These are phyloP conservation scores for Protea cynaroides DNA, from an alignment of 164 flowering plant genomes.

Conservation along the genomic window DNA sequence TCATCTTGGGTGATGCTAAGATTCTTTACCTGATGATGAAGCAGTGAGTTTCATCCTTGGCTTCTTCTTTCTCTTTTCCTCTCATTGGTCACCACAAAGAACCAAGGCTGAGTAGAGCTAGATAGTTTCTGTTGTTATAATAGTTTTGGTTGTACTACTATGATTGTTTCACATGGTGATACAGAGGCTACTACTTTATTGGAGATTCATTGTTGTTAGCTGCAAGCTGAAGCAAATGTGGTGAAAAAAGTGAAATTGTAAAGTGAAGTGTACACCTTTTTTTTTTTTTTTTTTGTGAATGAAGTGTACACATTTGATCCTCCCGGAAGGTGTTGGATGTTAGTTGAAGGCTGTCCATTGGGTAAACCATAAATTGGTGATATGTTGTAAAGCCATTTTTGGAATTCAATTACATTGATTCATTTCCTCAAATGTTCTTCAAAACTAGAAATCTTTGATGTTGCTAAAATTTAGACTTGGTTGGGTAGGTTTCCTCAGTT, in stretches of 20 bases:
- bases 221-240: background rate
- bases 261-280: background rate
- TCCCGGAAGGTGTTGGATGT: background rate
- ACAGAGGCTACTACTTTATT: background rate
- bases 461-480: too few relatives aligned
- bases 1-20: background rate
- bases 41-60: conserved; percentile 7
- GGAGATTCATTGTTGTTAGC: background rate
- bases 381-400: too few relatives aligned
- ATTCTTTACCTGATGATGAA: conserved; percentile 5
- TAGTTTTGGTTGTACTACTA: too few relatives aligned
- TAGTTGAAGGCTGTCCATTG: background rate
- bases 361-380: background rate
- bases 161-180: background rate
- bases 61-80: background rate
- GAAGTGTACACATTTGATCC: background rate
- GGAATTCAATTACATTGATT: too few relatives aligned
- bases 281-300: too few relatives aligned
- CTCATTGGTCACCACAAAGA: background rate
- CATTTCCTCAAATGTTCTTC: too few relatives aligned
- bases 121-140: background rate
- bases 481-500: too few relatives aligned
- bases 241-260: background rate
- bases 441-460: too few relatives aligned
- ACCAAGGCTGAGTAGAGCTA: background rate